Base-by-base conservation (phyloP, 345 rosid species). In the Boechera stricta region DNA sequence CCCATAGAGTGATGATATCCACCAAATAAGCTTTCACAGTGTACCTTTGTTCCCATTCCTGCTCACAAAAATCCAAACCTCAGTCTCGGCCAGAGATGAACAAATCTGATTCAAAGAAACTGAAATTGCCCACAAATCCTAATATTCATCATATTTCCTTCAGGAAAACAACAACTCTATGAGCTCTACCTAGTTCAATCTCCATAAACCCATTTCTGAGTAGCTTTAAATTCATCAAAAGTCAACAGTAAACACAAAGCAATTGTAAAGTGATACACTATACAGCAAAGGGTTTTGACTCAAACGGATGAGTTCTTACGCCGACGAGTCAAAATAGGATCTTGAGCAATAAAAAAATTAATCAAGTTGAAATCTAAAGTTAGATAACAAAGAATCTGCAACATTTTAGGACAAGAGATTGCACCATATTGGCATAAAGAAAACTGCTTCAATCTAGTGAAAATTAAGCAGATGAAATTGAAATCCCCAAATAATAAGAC, bases 41-140 rank as follows among this genome's bases (percentile, higher is more conserved):
- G 91, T 60, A 88, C 84, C 81, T 88, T 79, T 79, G 89, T 82
- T 82, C 90, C 93, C 93, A 85, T 87, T 76, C 87, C 91, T 86
- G 79, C 75, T 48, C 63, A 78, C 41, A 52, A 10, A 47, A 10
- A 38, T 8, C 18, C 26, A n/a, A 71, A 65, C 57, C 31, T 76
- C 16, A 76, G 60, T 36, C 24, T 15, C 36, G 4, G 45, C 62
- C 10, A 65, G 8, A 55, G n/a, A 54, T 5, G 2, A 56, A 7
- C 61, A 66, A 66, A 48, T 58, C 54, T 38, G 45, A 49, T 42
- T 16, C 54, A 59, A 68, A 9, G 39, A 56, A 60, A 67, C 3
- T 29, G 52, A 32, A 59, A 67, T 32, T 61, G 64, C 8, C 59
- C 7, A 12, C 35, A 77, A 69, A 63, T 54, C 53, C 21, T 63